phyloP scores from a whole-genome alignment of 2,329 filamentous ascomycete genomes.

The Trichothecium sympodiale region DNA sequence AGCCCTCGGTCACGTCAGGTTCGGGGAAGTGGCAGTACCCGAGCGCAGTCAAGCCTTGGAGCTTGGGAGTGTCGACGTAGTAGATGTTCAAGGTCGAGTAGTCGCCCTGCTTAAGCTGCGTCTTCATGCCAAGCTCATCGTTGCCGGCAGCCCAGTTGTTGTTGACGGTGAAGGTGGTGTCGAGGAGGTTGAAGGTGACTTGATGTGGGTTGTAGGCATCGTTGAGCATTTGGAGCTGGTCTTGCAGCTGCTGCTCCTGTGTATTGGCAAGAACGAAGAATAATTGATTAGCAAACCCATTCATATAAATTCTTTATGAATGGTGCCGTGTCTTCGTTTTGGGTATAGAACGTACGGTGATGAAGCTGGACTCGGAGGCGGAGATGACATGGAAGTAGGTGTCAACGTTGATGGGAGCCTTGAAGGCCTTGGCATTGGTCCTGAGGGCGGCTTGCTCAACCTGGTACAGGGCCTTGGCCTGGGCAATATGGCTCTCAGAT shows the following conservation, averaged over 20 bases:
- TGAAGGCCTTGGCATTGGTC: no score
- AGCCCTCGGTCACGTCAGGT: constrained; percentile 12
- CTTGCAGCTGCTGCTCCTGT: constrained; percentile 21
- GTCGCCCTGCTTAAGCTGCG: no score
- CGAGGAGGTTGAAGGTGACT: constrained; percentile 31
- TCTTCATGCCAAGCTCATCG: no score
- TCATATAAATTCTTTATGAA: no score
- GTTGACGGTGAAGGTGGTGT: constrained; percentile 35
- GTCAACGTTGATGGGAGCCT: constrained; percentile 4
- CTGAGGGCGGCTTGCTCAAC: no score
- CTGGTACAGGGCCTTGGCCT: no score
- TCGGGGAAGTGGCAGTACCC: no score
- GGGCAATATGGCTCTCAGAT: no score
- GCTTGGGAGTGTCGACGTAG: no score
- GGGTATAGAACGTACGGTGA: constrained; percentile 16
- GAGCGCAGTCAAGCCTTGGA: background rate
- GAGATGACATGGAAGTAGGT: constrained; percentile 21
- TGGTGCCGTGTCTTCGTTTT: no score
- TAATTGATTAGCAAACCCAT: no score
- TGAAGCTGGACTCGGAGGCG: constrained; percentile 17
- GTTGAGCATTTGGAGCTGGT: constrained; percentile 36
- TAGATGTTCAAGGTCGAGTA: no score
- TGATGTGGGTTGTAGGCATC: constrained; percentile 28
- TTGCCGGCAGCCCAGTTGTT: constrained; percentile 6
- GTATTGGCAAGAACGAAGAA: constrained; percentile 4